phyloP scores from a whole-genome alignment of 768 basidiomycete species.

The Calocera cornea region DNA sequence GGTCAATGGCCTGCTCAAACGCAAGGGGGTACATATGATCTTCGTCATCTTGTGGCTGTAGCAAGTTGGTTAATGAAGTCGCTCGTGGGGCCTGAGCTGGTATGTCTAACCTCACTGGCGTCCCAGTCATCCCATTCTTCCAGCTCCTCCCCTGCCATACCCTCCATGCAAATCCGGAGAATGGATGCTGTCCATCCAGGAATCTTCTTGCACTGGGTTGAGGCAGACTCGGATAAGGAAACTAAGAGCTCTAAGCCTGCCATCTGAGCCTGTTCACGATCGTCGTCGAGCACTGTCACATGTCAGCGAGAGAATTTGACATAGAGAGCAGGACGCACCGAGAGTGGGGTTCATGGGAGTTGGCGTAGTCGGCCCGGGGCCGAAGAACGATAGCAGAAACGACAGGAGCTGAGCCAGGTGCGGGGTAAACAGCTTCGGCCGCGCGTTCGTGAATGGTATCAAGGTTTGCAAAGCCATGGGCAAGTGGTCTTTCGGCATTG shows the following conservation, averaged over 20 bases:
- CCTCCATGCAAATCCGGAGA: conserved; percentile 65
- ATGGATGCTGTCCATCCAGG: conserved; percentile 58
- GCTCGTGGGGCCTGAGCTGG: not conserved
- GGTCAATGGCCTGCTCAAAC: conserved; percentile 73
- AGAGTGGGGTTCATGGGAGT: conserved; percentile 17
- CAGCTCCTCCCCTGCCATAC: conserved; percentile 35
- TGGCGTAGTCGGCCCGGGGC: conserved; percentile 26
- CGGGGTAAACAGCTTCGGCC: conserved; percentile 58
- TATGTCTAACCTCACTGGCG: not conserved
- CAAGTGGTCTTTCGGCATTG: conserved; percentile 40
- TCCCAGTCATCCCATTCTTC: conserved; percentile 21
- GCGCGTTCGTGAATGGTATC: conserved; percentile 53
- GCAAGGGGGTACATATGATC: conserved; percentile 53
- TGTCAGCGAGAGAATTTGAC: conserved; percentile 17
- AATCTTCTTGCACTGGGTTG: conserved; percentile 52
- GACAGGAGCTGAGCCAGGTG: conserved; percentile 54
- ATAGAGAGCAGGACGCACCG: conserved; percentile 22
- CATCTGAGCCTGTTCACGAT: conserved; percentile 52
- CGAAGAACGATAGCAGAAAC: conserved; percentile 58
- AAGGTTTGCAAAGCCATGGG: conserved; percentile 54
- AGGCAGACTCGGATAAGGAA: conserved; percentile 58
- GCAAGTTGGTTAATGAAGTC: not conserved
- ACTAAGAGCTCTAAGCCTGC: conserved; percentile 75
- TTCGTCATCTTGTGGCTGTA: conserved; percentile 33
- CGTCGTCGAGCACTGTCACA: conserved; percentile 34